A percentile compares a stretch with the other conserved stretches of the same genome.
Conservation (phyloP, 2,329 filamentous ascomycete genomes). For the Claviceps sp. region DNA sequence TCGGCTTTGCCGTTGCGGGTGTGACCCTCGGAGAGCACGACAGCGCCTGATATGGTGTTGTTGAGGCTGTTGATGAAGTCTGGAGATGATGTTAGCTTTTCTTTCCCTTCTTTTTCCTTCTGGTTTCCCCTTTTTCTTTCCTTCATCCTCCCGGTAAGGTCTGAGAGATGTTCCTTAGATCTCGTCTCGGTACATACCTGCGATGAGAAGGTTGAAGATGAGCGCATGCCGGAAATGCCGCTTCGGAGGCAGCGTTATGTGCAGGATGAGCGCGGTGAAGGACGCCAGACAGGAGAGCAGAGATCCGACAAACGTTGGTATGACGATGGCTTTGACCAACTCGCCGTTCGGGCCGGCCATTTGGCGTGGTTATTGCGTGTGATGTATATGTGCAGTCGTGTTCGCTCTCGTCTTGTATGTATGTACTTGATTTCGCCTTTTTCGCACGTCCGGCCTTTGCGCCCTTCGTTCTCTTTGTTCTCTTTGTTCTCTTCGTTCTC, state of each 20-base stretch:
- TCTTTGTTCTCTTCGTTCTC: too few relatives aligned
- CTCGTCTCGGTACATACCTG: slow-evolving; percentile 1
- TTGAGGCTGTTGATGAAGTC: slow-evolving; percentile 28
- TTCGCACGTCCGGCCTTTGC: too few relatives aligned
- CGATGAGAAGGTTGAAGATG: slow-evolving; percentile 8
- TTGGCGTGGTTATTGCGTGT: not conserved
- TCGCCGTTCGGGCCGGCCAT: not conserved
- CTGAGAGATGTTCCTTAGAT: too few relatives aligned
- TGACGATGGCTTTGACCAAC: not conserved
- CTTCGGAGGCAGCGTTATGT: slow-evolving; percentile 4
- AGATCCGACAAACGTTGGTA: slow-evolving; percentile 5
- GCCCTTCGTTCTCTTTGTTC: too few relatives aligned
- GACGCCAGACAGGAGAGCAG: slow-evolving; percentile 5
- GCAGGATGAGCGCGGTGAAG: slow-evolving; percentile 1
- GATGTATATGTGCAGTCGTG: too few relatives aligned
- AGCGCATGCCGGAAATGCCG: slow-evolving; percentile 8
- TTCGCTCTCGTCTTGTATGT: not conserved
- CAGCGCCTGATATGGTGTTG: slow-evolving; percentile 27
- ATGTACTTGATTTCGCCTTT: not conserved
- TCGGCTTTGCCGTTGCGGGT: slow-evolving; percentile 11
- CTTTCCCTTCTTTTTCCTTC: too few relatives aligned
- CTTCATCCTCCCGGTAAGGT: too few relatives aligned
- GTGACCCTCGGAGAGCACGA: slow-evolving; percentile 18
- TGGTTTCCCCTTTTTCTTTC: too few relatives aligned
- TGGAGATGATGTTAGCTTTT: slow-evolving; percentile 7